Evolutionary conservation across 202 grass and related monocot species (phyloP).

Genomic region (Bolboschoenoplectus hybrid): DNA sequence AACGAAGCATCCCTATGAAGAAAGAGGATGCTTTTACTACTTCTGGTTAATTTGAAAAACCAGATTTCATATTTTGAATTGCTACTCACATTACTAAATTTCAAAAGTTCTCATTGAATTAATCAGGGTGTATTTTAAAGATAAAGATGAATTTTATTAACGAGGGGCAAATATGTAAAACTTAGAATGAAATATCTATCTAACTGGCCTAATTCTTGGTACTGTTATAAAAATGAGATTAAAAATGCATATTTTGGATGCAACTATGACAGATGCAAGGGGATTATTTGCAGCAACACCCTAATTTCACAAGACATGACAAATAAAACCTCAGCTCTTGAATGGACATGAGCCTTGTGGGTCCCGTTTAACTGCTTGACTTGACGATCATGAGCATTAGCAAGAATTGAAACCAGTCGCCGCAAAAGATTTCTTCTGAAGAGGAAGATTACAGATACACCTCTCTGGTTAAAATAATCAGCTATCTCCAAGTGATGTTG

Average conservation of each 20-base stretch:
- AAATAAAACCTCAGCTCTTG: conserved; percentile 58
- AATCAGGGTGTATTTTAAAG: neutral
- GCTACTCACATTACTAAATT: neutral
- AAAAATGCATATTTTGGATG: neutral
- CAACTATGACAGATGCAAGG: neutral
- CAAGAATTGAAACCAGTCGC: conserved; percentile 76
- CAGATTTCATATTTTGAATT: conserved; percentile 2
- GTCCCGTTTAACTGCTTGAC: conserved; percentile 91
- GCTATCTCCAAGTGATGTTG: conserved; percentile 68
- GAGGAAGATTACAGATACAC: conserved; percentile 83
- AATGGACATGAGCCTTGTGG: conserved; percentile 83
- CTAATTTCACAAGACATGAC: neutral
- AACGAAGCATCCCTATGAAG: neutral
- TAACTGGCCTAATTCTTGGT: neutral
- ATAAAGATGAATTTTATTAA: conserved; percentile 14
- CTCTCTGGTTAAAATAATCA: conserved; percentile 78
- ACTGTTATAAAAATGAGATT: conserved; percentile 32
- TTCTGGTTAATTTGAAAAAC: neutral
- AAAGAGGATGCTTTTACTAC: neutral
- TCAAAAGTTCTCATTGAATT: neutral
- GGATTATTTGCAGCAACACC: neutral
- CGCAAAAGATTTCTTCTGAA: conserved; percentile 88
- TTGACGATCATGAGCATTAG: conserved; percentile 72
- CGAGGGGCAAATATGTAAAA: neutral
- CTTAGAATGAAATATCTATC: conserved; percentile 5